Evolutionary conservation across 228 moss, liverwort and hornwort genomes (phyloP).

Genomic region (Sphagnum magellanicum): DNA sequence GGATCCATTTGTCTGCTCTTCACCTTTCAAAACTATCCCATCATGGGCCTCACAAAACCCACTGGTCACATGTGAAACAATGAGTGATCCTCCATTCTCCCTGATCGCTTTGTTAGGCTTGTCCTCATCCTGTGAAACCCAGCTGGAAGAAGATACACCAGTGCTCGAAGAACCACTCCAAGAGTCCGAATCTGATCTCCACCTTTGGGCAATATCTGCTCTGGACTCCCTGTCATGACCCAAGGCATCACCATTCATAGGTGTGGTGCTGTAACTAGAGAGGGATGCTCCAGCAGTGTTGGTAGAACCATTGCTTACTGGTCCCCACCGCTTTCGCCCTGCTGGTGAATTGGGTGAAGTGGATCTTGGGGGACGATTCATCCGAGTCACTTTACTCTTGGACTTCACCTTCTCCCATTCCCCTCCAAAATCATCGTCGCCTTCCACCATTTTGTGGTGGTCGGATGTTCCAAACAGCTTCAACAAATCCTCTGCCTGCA

Average conservation of each 20-base stretch:
- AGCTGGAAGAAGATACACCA: slow-evolving; percentile 64
- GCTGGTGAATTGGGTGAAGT: slow-evolving; percentile 54
- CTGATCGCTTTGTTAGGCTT: slow-evolving; percentile 57
- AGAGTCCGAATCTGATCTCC: slow-evolving; percentile 88
- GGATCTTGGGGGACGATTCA: slow-evolving; percentile 55
- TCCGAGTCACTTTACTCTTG: slow-evolving; percentile 78
- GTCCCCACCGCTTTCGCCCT: slow-evolving; percentile 55
- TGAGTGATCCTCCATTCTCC: slow-evolving; percentile 54
- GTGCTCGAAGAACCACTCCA: slow-evolving; percentile 80
- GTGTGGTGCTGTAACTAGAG: slow-evolving; percentile 30
- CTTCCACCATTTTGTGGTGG: slow-evolving; percentile 44
- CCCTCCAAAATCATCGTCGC: slow-evolving; percentile 66
- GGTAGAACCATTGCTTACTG: slow-evolving; percentile 32
- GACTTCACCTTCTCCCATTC: slow-evolving; percentile 97
- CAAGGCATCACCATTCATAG: slow-evolving; percentile 47
- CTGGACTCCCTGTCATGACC: slow-evolving; percentile 69
- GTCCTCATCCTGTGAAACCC: slow-evolving; percentile 80
- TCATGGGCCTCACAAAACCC: slow-evolving; percentile 48
- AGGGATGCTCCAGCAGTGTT: slow-evolving; percentile 40
- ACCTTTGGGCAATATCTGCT: slow-evolving; percentile 70
- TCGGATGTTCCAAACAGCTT: slow-evolving; percentile 74
- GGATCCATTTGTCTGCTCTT: slow-evolving; percentile 47
- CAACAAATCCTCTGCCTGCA: slow-evolving; percentile 81
- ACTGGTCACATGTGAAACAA: slow-evolving; percentile 59
- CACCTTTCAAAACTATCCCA: slow-evolving; percentile 40